Base-by-base conservation (phyloP, 1,284 basidiomycete genomes). In the Leccinum ambiguum region DNA sequence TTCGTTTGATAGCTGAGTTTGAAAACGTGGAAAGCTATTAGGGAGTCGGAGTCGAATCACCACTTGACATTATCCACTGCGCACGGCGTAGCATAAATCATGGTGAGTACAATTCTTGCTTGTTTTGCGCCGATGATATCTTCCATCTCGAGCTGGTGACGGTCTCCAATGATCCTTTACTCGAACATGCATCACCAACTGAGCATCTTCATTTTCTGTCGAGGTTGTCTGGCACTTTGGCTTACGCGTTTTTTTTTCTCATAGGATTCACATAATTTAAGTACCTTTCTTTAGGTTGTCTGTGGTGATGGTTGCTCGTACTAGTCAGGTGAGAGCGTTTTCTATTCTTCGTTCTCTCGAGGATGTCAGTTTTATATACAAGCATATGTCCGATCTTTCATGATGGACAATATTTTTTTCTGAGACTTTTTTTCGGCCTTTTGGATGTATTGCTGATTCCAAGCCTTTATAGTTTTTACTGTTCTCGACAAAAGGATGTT, bases 161-260 rank as follows among this genome's bases (percentile, higher is more conserved):
- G 78, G 77, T 80, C 74, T 74, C 78, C 79, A 75, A 84, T 89
- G 87, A 88, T 81, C 87, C 87, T 74, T 76, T 63, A 78, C 87
- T 89, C 88, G 82, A 86, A 88, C 88, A 89, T 90, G 88, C 88
- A 90, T 89, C 87, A 90, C 88, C 88, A 89, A 86, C 88, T 86
- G 88, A 90, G 75, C 76, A 65, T 70, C 68, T 67, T 54, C 59
- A 65, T 70, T 69, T 67, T 54, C 59, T 68, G 39, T 36, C 39
- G 10, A 57, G 66, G 68, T 68, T 14, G 50, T 60, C 63, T 65
- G 65, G 63, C 58, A 59, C 67, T 23, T 64, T 59, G 58, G 33
- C 61, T 66, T 4, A 65, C 63, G 13, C 6, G 23, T 39, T 3
- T 18, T 48, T 48, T 21, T 53, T 21, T 39, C 14, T 30, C 13